A percentile compares a stretch with the other conserved stretches of the same genome.
These are phyloP conservation scores for Draba incana DNA, from an alignment of 345 rosid species.

Conservation along the genomic window DNA sequence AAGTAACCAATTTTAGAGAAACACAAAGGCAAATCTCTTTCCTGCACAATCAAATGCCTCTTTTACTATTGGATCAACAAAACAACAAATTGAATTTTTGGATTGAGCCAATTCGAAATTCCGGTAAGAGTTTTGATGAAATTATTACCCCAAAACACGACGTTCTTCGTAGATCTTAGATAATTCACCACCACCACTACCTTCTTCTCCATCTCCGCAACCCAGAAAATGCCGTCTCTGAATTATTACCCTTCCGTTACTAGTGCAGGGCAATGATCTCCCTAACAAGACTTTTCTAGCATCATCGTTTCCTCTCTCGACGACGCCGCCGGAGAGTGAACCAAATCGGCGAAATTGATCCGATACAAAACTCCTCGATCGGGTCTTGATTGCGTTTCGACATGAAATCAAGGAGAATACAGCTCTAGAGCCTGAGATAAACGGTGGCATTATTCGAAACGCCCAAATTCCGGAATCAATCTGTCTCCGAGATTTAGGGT, in stretches of 20 bases:
- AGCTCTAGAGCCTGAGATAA: conserved; percentile 53
- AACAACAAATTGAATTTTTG: neutral
- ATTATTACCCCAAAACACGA: conserved; percentile 74
- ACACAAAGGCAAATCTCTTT: neutral
- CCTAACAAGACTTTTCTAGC: conserved; percentile 18
- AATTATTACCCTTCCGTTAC: conserved; percentile 1
- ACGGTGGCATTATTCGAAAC: conserved; percentile 60
- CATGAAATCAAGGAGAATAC: conserved; percentile 48
- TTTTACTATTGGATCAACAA: neutral
- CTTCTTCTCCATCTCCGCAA: conserved; percentile 94
- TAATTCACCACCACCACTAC: conserved; percentile 55
- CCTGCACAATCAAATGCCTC: neutral
- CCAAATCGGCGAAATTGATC: conserved; percentile 51
- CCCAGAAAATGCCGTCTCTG: conserved; percentile 84
- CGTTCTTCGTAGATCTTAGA: conserved; percentile 88
- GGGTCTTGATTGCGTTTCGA: conserved; percentile 41
- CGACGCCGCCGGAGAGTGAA: conserved; percentile 48
- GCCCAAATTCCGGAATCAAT: neutral
- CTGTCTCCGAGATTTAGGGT: conserved; percentile 15
- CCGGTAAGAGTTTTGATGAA: too few relatives aligned
- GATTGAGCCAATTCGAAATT: neutral
- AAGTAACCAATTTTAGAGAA: neutral
- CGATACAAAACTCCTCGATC: conserved; percentile 31
- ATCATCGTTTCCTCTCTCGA: conserved; percentile 39
- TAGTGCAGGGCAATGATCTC: neutral